phyloP scores from a whole-genome alignment of 495 filamentous ascomycete genomes.

The Aspergillus nidulans region DNA sequence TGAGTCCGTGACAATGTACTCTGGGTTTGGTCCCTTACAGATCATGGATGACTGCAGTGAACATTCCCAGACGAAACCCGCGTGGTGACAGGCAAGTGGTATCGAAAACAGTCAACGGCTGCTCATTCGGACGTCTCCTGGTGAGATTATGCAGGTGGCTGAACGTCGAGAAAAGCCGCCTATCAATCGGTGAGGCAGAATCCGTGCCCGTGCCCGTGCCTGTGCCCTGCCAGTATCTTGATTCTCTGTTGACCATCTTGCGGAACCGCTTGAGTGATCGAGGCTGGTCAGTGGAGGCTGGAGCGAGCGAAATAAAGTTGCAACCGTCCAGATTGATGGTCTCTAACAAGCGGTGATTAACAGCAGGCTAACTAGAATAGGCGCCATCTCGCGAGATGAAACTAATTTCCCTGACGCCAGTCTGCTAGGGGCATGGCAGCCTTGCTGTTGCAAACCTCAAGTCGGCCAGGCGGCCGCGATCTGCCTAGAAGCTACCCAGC shows the following conservation, averaged over 20 bases:
- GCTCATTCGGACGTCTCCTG: background rate
- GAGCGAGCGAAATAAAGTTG: constrained; percentile 12
- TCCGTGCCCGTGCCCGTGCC: too few relatives aligned
- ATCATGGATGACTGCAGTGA: background rate
- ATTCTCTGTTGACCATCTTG: too few relatives aligned
- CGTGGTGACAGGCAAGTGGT: background rate
- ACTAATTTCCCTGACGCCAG: background rate
- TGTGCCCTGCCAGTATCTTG: background rate
- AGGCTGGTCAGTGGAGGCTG: background rate
- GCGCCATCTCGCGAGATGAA: constrained; percentile 20
- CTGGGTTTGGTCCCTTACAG: background rate
- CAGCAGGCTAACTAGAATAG: constrained; percentile 13
- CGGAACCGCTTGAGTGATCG: too few relatives aligned
- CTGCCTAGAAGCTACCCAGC: background rate
- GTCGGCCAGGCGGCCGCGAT: background rate
- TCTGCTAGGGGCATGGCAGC: background rate
- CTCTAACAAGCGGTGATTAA: constrained; percentile 14
- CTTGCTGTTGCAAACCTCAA: too few relatives aligned
- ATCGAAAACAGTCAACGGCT: background rate
- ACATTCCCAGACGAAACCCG: background rate
- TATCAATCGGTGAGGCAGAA: background rate
- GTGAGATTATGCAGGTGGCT: background rate
- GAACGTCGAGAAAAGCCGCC: background rate
- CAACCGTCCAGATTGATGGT: constrained; percentile 4
- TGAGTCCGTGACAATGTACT: background rate